Conservation (phyloP, 2,329 filamentous ascomycete genomes). For the Fusarium hainanense region DNA sequence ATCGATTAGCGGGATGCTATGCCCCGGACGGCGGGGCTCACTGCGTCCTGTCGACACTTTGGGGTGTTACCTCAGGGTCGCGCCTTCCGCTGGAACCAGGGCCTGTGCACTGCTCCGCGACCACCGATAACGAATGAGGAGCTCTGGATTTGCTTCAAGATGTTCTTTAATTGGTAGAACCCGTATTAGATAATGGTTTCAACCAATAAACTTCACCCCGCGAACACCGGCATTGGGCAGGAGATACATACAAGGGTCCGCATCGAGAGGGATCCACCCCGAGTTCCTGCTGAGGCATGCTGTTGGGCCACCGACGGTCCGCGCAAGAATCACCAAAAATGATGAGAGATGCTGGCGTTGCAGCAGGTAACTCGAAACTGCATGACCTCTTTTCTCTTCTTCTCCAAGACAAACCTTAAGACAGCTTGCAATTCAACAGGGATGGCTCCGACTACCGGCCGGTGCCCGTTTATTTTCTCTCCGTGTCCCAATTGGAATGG, state of each 20-base stretch:
- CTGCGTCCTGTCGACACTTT: conserved; percentile 25
- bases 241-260: conserved; percentile 26
- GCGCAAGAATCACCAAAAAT: conserved; percentile 31
- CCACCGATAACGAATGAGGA: conserved; percentile 44
- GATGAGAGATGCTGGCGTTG: conserved; percentile 25
- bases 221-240: conserved; percentile 31
- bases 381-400: conserved; percentile 15
- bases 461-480: conserved; percentile 32
- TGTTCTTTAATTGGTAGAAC: conserved; percentile 23
- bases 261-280: conserved; percentile 40
- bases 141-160: conserved; percentile 40
- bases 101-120: conserved; percentile 39
- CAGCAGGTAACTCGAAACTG: conserved; percentile 19
- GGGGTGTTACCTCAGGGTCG: conserved; percentile 38
- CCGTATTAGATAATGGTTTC: not conserved
- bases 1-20: conserved; percentile 49
- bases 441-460: conserved; percentile 46
- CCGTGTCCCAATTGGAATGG: not conserved
- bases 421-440: not conserved
- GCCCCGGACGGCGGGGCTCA: conserved; percentile 46
- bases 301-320: conserved; percentile 47
- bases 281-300: conserved; percentile 45
- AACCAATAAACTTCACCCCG: conserved; percentile 34
- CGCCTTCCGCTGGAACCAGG: conserved; percentile 29
- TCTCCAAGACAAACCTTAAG: conserved; percentile 1